A percentile compares a stretch with the other conserved stretches of the same genome.
Conservation (phyloP, 2,329 filamentous ascomycete genomes). For the Diplocarpon rosae region DNA sequence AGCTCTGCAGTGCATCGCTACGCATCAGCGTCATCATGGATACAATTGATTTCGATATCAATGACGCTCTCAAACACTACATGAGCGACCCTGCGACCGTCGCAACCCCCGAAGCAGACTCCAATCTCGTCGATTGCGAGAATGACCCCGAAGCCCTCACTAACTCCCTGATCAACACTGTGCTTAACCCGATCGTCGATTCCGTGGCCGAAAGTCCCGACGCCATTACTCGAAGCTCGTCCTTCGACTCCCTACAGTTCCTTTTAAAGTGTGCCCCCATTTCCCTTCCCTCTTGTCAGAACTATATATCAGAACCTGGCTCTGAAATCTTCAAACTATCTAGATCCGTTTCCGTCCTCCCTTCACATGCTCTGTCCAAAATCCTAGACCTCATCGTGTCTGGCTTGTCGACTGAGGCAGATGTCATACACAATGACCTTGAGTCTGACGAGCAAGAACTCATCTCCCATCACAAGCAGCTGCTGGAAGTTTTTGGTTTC, state of each 20-base stretch:
- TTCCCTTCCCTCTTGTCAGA: slow-evolving; percentile 31
- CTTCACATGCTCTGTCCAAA: slow-evolving; percentile 77
- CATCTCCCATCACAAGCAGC: slow-evolving; percentile 74
- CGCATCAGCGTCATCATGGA: slow-evolving; percentile 40
- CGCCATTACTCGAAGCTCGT: slow-evolving; percentile 63
- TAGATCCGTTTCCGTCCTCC: slow-evolving; percentile 74
- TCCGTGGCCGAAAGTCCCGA: slow-evolving; percentile 87
- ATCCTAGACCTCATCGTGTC: slow-evolving; percentile 84
- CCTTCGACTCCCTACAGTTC: slow-evolving; percentile 91
- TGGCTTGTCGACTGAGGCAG: slow-evolving; percentile 74
- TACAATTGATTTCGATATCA: slow-evolving; percentile 85
- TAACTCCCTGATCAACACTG: slow-evolving; percentile 65
- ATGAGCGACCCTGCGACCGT: slow-evolving; percentile 84
- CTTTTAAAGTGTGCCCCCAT: slow-evolving; percentile 81
- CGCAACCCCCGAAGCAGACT: slow-evolving; percentile 74
- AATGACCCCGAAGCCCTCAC: slow-evolving; percentile 73
- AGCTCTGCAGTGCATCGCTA: slow-evolving; percentile 9
- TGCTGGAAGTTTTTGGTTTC: slow-evolving; percentile 90
- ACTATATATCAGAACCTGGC: slow-evolving; percentile 35
- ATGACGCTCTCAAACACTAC: slow-evolving; percentile 91
- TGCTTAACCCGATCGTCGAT: slow-evolving; percentile 87
- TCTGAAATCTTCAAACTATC: slow-evolving; percentile 52
- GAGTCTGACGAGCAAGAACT: slow-evolving; percentile 86
- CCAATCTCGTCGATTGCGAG: slow-evolving; percentile 80
- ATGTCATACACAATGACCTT: slow-evolving; percentile 73